Base-by-base conservation (phyloP, 441 rosid species). In the Kokia cookei region DNA sequence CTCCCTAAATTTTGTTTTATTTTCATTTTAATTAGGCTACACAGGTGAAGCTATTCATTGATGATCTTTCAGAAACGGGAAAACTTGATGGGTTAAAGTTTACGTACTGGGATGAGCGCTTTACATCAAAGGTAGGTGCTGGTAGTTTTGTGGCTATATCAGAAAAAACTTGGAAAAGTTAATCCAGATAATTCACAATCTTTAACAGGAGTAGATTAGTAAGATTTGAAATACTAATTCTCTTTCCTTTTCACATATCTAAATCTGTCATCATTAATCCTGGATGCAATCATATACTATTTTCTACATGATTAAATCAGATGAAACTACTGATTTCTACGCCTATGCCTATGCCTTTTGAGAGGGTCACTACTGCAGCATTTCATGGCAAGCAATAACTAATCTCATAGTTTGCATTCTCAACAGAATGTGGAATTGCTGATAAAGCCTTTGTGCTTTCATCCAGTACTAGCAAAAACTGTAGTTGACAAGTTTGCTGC, bases 401-500 rank as follows among this genome's bases (percentile, higher is more conserved):
- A 65, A 67, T 66, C 65, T 80, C 65, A 69, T 57, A 8, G 24
- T 79, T 82, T 26, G 11, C 66, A 42, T 5, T 75, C 47, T 63
- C 72, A 54, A 17, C 93, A 93, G 99, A 85, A 67, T 15, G 93
- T 82, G 66, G 95, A 88, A 48, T 62, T 86, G 71, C 77, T 93
- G 75, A 27, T 93, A 69, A 79, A 85, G 78, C 91, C 91, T 71
- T 79, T 90, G 79, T 79, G 79, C 43, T 65, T 89, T 77, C 91
- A 85, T 78, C 93, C 86, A 48, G 81, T 80, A 74, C 76, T 79
- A 66, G 69, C 86, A 15, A 93, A 94, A 84, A 87, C 94, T 51
- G 83, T 91, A 67, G 10, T 54, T 48, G 98, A 95, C 76, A 93
- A 95, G 85, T 87, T 89, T 66, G 98, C 99, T 37, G 98, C 99